phyloP scores from a whole-genome alignment of 2,329 filamentous ascomycete species.

The Penicillium sp. region DNA sequence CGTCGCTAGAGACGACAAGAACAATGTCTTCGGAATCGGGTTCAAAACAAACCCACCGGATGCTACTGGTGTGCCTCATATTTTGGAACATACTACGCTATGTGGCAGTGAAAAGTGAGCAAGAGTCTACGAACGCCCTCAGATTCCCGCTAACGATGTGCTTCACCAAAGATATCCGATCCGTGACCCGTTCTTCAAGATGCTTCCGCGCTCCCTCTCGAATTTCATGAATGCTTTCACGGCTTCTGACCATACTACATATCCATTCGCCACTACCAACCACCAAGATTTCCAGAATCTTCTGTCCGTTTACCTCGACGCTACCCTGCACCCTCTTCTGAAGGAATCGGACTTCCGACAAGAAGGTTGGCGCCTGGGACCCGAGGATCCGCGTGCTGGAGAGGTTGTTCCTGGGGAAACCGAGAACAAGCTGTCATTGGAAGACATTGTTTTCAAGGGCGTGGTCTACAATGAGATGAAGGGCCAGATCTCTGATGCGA shows the following conservation, averaged over 20 bases:
- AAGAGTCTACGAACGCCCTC: no score
- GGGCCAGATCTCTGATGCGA: conserved; percentile 95
- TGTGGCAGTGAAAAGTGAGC: conserved; percentile 87
- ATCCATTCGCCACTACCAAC: conserved; percentile 97
- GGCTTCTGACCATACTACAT: conserved; percentile 91
- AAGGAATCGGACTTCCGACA: conserved; percentile 91
- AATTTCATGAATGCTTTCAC: conserved; percentile 99
- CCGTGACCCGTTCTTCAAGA: conserved; percentile 98
- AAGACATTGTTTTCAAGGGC: conserved; percentile 76
- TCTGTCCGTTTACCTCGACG: conserved; percentile 93
- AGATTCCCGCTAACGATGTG: conserved; percentile 14
- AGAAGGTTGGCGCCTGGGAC: conserved; percentile 94
- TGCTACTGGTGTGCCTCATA: conserved; percentile 93
- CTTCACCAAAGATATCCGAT: conserved; percentile 71
- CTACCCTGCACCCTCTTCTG: conserved; percentile 82
- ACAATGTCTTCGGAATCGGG: conserved; percentile 98
- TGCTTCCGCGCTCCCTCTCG: conserved; percentile 94
- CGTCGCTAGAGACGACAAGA: conserved; percentile 89
- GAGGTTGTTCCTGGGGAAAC: conserved; percentile 45
- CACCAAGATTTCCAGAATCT: conserved; percentile 92
- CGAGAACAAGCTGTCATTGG: conserved; percentile 60
- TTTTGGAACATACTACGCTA: conserved; percentile 93
- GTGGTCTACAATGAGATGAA: conserved; percentile 99
- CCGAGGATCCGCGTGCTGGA: conserved; percentile 71
- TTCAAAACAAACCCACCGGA: conserved; percentile 99